These are phyloP conservation scores for Populus hybrid DNA, from an alignment of 441 rosid genomes.

Conservation along the genomic window DNA sequence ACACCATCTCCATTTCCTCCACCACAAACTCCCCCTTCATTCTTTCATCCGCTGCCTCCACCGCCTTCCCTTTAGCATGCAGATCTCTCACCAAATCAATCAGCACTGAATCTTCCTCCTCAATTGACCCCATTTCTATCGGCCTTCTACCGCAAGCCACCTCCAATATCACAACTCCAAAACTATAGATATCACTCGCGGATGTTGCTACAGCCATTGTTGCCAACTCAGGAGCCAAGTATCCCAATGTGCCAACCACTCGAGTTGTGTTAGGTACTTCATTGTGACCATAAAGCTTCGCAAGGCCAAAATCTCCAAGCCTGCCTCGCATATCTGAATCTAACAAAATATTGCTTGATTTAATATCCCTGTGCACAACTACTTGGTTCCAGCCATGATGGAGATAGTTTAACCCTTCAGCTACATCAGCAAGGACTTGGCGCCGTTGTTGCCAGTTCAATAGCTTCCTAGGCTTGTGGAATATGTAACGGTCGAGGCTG, in stretches of 20 bases:
- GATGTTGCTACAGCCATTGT: conserved; percentile 70
- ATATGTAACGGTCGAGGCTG: conserved; percentile 61
- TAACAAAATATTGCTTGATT: conserved; percentile 77
- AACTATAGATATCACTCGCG: conserved; percentile 82
- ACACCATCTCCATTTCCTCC: conserved; percentile 73
- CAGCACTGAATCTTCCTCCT: conserved; percentile 62
- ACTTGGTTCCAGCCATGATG: conserved; percentile 93
- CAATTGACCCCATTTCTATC: conserved; percentile 50
- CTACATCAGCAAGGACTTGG: conserved; percentile 70
- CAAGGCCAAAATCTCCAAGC: conserved; percentile 86
- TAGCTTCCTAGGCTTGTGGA: conserved; percentile 32
- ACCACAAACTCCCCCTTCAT: conserved; percentile 46
- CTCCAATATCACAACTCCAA: conserved; percentile 78
- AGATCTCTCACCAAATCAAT: conserved; percentile 82
- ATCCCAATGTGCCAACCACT: conserved; percentile 89
- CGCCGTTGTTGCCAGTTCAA: conserved; percentile 60
- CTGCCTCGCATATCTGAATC: conserved; percentile 71
- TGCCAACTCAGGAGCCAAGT: conserved; percentile 91
- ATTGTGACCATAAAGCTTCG: conserved; percentile 79
- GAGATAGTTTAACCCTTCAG: conserved; percentile 70
- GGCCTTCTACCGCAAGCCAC: conserved; percentile 89
- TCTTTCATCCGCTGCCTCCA: conserved; percentile 67
- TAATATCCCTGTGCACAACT: conserved; percentile 84
- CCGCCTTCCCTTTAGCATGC: conserved; percentile 54
- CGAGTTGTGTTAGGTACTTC: conserved; percentile 81